Conservation (phyloP, 345 rosid species). For the Salix caprea region DNA sequence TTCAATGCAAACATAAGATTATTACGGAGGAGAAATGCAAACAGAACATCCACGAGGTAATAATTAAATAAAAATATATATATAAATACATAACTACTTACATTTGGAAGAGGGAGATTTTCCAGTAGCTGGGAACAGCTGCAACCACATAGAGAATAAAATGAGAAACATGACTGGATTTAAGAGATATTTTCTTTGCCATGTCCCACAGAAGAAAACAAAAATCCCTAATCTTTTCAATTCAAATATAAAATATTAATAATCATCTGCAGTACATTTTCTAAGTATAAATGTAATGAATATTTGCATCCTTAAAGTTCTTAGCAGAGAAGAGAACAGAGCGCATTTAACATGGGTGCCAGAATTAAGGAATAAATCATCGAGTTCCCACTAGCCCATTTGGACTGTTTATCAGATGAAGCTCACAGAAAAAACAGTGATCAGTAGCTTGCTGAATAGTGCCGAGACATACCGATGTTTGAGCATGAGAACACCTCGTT, state of each 20-base stretch:
- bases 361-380: slow-evolving; percentile 22
- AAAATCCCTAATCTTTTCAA: too few species aligned
- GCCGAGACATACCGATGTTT: not conserved
- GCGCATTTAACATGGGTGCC: slow-evolving; percentile 4
- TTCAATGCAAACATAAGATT: not conserved
- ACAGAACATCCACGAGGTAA: not conserved
- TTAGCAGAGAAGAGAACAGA: not conserved
- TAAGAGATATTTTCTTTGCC: not conserved
- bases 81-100: slow-evolving; percentile 33
- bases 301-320: slow-evolving; percentile 1
- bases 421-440: slow-evolving; percentile 2
- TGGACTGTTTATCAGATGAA: slow-evolving; percentile 3
- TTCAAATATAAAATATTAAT: too few species aligned
- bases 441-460: not conserved
- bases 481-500: not conserved
- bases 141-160: slow-evolving; percentile 35
- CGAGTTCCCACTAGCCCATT: slow-evolving; percentile 7
- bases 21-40: not conserved
- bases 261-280: not conserved
- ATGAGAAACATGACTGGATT: slow-evolving; percentile 18
- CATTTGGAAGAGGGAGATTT: slow-evolving; percentile 86
- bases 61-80: not conserved
- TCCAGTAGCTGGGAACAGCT: slow-evolving; percentile 93
- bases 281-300: slow-evolving; percentile 2
- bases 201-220: too few species aligned